Base-by-base conservation (phyloP, 345 rosid species). In the Citrus glauca region DNA sequence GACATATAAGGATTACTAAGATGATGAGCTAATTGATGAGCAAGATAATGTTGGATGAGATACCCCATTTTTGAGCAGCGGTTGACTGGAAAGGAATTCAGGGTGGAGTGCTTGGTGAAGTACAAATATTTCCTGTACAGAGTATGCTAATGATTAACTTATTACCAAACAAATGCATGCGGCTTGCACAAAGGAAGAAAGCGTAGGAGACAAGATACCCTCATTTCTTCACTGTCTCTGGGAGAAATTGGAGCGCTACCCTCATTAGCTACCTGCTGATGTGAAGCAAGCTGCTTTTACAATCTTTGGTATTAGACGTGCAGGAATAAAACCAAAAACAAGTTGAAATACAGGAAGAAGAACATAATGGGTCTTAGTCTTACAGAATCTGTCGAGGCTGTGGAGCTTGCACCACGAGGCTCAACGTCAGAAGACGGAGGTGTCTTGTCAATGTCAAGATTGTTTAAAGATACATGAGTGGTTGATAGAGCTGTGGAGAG, bases 221-320 rank as follows among this genome's bases (percentile, higher is more conserved):
- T 93, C 81, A 90, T 86, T 86, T 93, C 97, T 83, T 88, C 90
- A 60, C 94, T 92, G 70, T 88, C 94, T 82, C 95, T 85, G 72
- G 97, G 97, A 77, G 98, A 88, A 55, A 86, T 86, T 61, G 91
- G 85, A 68, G 90, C 88, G 79, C 88, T 90, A 53, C 66, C 80
- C 24, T 78, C 85, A 80, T 68, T 78, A 30, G 82, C 82, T 67
- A 82, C 73, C 64, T 75, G 88, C 82, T 82, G 88, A 42, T 28
- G 71, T 30, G 11, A 68, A 80, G 80, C 57, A 85, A 80, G 80
- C 57, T 84, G 73, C 91, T 83, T 80, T 56, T 80, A 62, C 50
- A 56, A 20, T 19, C n/a, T 13, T 4, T 59, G 69, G 50, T 30
- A 67, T 38, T 30, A 71, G 40, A 59, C 33, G 76, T 42, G 79